Percentiles rank a stretch among this genome's conserved stretches.
Conservation (phyloP, 2,329 filamentous ascomycete species). For the Colletotrichum australisinense region DNA sequence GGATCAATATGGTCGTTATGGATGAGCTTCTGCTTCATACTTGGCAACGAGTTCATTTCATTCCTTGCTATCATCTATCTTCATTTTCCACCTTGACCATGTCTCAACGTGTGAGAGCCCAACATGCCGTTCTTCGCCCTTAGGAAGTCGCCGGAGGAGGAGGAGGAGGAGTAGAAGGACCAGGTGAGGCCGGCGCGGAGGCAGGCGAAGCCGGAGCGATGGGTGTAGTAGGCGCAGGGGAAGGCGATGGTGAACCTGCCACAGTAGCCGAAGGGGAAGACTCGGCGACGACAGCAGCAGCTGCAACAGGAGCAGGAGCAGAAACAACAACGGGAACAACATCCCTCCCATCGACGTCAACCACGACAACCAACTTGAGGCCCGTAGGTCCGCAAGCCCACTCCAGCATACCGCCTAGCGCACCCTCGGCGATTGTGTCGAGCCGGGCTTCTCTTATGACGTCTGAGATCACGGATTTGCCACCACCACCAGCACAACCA, state of each 20-base stretch:
- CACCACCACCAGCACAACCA: background rate
- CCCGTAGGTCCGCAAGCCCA: slow-evolving; percentile 14
- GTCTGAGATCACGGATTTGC: slow-evolving; percentile 8
- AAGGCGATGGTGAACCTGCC: background rate
- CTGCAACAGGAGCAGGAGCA: background rate
- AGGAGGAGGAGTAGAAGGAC: background rate
- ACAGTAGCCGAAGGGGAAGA: too few species aligned
- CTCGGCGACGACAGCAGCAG: too few species aligned
- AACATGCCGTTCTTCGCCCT: background rate
- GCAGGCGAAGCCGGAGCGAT: background rate
- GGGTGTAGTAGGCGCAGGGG: background rate
- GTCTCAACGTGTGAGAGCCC: background rate
- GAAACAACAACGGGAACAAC: background rate
- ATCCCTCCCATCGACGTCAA: slow-evolving; percentile 9
- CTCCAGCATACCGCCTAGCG: slow-evolving; percentile 3
- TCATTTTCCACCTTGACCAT: background rate
- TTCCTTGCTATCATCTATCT: background rate
- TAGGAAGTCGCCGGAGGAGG: background rate
- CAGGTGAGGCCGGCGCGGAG: background rate
- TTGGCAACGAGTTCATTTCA: fast-evolving
- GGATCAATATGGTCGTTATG: too few species aligned
- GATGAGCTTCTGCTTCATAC: background rate
- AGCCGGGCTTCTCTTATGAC: slow-evolving; percentile 15
- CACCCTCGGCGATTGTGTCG: background rate
- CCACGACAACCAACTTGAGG: slow-evolving; percentile 21